Base-by-base conservation (phyloP, 1,284 basidiomycete species). In the Ganoderma resinaceum region DNA sequence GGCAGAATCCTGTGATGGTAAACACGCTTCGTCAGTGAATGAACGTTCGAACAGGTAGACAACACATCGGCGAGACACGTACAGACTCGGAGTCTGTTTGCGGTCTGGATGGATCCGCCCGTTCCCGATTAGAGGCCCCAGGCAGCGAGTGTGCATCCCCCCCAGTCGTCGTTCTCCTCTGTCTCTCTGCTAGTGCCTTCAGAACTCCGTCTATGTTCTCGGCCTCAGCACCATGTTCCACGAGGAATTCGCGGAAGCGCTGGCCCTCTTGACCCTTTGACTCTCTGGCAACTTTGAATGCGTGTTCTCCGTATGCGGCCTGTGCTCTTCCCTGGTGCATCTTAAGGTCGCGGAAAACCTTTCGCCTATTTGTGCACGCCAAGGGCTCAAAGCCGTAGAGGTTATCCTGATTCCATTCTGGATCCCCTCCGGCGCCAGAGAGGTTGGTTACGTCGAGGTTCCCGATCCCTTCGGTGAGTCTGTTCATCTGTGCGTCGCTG, bases 201-300 rank as follows among this genome's bases (percentile, higher is more conserved):
- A 20, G 4, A 11, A 23, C 11, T 23, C 6, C 2, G n/a, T 0
- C 46, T 11, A 12, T 23, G 23, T 1, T 8, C 23, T 7, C 9
- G 9, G 9, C 26, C 12, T 8, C 11, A 26, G n/a, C 23, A 12
- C n/a, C 23, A 1, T 26, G 3, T 9, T 8, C 23, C 8, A 5
- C 23, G 23, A 46, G 14, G 8, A 46, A n/a, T 3, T 2, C n/a
- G 6, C n/a, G 7, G 46, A 49, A n/a, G 18, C 1, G 3, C 5
- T 43, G 5, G 9, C 9, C 20, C 42, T n/a, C 18, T 5, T 4
- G 42, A 43, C 7, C 18, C 20, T n/a, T n/a, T 6, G 7, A 8
- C 5, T 6, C 16, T 5, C 3, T 1, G 42, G 2, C 7, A n/a
- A 7, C 18, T 8, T 12, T 3, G 9, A 12, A 3, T 4, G 1